phyloP scores from a whole-genome alignment of 1,284 basidiomycete genomes.

The Testicularia cyperi region DNA sequence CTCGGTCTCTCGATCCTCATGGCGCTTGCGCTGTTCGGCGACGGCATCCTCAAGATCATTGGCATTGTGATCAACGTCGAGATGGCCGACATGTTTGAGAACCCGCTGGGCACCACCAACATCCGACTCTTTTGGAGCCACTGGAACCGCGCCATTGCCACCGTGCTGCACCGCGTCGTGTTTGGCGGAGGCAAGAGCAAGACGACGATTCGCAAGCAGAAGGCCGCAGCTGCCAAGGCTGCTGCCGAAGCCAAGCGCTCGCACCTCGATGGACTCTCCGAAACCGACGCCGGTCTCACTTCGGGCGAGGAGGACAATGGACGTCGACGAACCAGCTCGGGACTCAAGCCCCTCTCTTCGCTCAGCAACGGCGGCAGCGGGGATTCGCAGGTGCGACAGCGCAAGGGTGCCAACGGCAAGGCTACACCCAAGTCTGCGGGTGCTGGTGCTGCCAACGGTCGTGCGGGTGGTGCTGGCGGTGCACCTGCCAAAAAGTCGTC shows the following conservation, averaged over 20 bases:
- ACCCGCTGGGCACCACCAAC: slow-evolving; percentile 55
- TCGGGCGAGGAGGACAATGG: slow-evolving; percentile 44
- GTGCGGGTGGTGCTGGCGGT: neutral
- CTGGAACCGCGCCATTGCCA: slow-evolving; percentile 59
- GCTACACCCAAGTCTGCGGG: neutral
- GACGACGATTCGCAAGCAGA: slow-evolving; percentile 17
- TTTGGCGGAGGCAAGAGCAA: slow-evolving; percentile 50
- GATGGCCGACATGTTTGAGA: slow-evolving; percentile 59
- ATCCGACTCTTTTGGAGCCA: slow-evolving; percentile 59
- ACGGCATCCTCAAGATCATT: slow-evolving; percentile 47
- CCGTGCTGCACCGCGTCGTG: slow-evolving; percentile 58
- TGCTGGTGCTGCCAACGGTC: slow-evolving; percentile 9
- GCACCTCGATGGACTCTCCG: slow-evolving; percentile 50
- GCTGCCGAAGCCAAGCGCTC: slow-evolving; percentile 6
- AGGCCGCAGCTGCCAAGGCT: slow-evolving; percentile 3
- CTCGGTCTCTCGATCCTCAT: slow-evolving; percentile 49
- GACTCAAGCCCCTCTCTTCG: slow-evolving; percentile 35
- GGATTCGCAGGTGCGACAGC: slow-evolving; percentile 12
- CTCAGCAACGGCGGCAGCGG: too few relatives aligned
- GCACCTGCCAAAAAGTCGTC: slow-evolving; percentile 15
- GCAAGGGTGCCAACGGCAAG: slow-evolving; percentile 12
- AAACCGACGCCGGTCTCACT: slow-evolving; percentile 47
- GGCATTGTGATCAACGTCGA: slow-evolving; percentile 53
- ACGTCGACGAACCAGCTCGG: slow-evolving; percentile 7
- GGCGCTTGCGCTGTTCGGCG: slow-evolving; percentile 51